Base-by-base conservation (phyloP, 2,329 filamentous ascomycete genomes). In the Pseudocercospora eumusae region DNA sequence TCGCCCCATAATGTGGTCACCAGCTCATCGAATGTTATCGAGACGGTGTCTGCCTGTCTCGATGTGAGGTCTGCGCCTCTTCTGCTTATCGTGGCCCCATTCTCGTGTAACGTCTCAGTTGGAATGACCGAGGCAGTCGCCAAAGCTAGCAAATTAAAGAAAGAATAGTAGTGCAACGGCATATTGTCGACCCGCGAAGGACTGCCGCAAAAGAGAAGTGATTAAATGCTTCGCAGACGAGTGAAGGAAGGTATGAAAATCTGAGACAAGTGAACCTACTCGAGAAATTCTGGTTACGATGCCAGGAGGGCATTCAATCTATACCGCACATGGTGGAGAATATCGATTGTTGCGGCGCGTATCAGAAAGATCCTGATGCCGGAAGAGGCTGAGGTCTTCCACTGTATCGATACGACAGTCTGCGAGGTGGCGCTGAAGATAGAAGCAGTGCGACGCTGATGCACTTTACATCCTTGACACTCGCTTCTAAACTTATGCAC, bases 1-100 rank as follows among this genome's bases (percentile, higher is more conserved):
- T 91, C 81, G 3, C 88, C 89, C 54, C 74, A 85, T 1, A 70
- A 71, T 0, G 88, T 91, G 0, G 77, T 80, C 20, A 82, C 85
- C 0, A 80, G 70, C 64, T 83, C 84, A 53, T 85, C 78, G 75
- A 92, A 91, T 0, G 85, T 85, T 7, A 92, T 84, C 0, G 83
- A 78, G 4, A 88, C 81, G 0, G 80, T 75, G 0, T 20, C 52
- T 8, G 42, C 45, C 13, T 64, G 62, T 56, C 62, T 59, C 25
- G 36, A n/a, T 40, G 42, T 45, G 9, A 57, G 36, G 18, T 45
- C 28, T 10, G 27, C 21, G 8, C 23, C 21, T 11, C 18, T 40
- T 25, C 47, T 63, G 62, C 59, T 18, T 54, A 50, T 52, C 47
- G 49, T 49, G 50, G 36, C 23, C 1, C 56, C 40, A 40, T 53